Evolutionary conservation across 2,329 filamentous ascomycete genomes (phyloP).

Genomic region (Mycosphaerella sp.): DNA sequence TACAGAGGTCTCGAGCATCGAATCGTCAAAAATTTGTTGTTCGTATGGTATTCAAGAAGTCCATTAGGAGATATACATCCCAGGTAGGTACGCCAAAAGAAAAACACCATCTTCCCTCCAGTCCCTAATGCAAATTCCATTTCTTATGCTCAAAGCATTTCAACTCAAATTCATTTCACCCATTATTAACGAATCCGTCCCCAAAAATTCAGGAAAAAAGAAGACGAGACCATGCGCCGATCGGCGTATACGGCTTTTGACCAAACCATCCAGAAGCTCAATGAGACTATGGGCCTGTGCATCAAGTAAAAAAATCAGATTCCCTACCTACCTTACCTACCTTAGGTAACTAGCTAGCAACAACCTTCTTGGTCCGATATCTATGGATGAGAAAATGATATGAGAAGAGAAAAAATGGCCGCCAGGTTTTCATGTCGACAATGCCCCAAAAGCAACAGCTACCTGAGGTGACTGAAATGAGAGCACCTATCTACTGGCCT

Average conservation of each 20-base stretch:
- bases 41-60: constrained; percentile 2
- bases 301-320: constrained; percentile 27
- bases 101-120: too few relatives aligned
- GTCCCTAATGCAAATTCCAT: too few relatives aligned
- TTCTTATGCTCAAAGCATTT: too few relatives aligned
- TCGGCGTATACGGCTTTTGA: constrained; percentile 57
- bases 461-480: too few relatives aligned
- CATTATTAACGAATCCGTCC: background rate
- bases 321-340: too few relatives aligned
- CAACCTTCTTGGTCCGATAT: too few relatives aligned
- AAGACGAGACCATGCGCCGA: constrained; percentile 12
- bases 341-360: background rate
- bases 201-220: background rate
- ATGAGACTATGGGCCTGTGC: constrained; percentile 64
- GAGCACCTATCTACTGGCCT: too few relatives aligned
- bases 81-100: background rate
- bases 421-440: too few relatives aligned
- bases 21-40: constrained; percentile 63
- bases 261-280: constrained; percentile 65
- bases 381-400: too few relatives aligned
- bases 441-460: too few relatives aligned
- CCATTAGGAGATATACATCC: constrained; percentile 4
- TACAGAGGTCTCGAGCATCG: constrained; percentile 64
- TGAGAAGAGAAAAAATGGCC: too few relatives aligned
- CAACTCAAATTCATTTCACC: too few relatives aligned